Percentiles rank a stretch among this genome's conserved stretches.
These are phyloP conservation scores for Tricholoma flavovirens DNA, from an alignment of 768 basidiomycete species.

Conservation along the genomic window DNA sequence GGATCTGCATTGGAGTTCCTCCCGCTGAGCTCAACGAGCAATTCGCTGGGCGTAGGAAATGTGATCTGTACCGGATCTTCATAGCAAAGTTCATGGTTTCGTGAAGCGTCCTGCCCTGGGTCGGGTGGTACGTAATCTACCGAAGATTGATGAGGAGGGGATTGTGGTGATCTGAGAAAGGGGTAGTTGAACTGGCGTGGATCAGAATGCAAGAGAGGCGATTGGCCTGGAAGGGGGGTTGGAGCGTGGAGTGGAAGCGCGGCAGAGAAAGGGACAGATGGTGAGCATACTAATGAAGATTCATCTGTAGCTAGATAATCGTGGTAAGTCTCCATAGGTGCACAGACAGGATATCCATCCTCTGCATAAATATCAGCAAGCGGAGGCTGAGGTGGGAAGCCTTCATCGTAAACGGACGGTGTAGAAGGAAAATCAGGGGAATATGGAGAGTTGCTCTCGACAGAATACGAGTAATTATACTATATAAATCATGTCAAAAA, in stretches of 20 bases:
- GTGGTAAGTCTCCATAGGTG: neutral
- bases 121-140: neutral
- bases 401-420: neutral
- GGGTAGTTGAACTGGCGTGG: conserved; percentile 5
- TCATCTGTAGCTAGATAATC: neutral
- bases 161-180: neutral
- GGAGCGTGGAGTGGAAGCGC: conserved; percentile 24
- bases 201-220: conserved; percentile 12
- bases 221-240: conserved; percentile 18
- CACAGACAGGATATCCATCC: neutral
- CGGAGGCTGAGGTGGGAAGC: neutral
- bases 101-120: conserved; percentile 3
- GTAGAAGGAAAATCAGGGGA: conserved; percentile 5
- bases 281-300: conserved; percentile 14
- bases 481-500: conserved; percentile 15
- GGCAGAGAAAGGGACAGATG: conserved; percentile 13
- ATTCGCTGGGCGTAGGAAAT: conserved; percentile 63
- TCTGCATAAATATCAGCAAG: neutral
- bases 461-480: conserved; percentile 4
- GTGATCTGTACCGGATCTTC: conserved; percentile 26
- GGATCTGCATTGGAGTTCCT: conserved; percentile 4
- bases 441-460: conserved; percentile 2
- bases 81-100: neutral
- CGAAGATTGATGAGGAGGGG: conserved; percentile 4
- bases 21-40: conserved; percentile 41